A percentile compares a stretch with the other conserved stretches of the same genome.
Conservation (phyloP, 495 filamentous ascomycete species). For the Trichoderma parareesei region DNA sequence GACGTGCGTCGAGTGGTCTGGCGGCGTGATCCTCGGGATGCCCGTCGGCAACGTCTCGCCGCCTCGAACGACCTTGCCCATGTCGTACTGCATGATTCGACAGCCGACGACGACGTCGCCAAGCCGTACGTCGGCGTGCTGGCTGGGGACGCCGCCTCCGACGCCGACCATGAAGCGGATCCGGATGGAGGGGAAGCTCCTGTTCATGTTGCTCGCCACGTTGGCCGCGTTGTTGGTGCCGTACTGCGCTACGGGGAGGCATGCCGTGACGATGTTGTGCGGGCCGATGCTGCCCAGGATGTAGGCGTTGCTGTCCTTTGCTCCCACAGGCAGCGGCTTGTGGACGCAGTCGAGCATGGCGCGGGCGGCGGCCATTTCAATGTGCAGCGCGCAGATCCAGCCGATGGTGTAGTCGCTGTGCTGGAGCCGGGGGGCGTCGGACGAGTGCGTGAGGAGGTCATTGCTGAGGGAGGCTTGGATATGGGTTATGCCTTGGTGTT, state of each 20-base stretch:
- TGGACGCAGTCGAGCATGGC: neutral
- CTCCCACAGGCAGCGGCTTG: no score
- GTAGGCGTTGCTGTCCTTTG: no score
- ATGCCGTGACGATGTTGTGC: no score
- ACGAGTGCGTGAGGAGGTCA: no score
- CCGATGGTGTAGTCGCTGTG: neutral
- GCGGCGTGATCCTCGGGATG: neutral
- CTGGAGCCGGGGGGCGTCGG: neutral
- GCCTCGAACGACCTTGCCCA: neutral
- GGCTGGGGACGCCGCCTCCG: conserved; percentile 16
- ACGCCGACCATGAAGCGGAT: conserved; percentile 18
- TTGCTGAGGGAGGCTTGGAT: no score
- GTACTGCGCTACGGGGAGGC: neutral
- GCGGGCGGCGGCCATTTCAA: neutral
- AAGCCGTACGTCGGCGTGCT: conserved; percentile 23
- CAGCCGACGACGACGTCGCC: conserved; percentile 30
- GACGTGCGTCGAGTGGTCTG: neutral
- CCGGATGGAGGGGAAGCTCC: conserved; percentile 14
- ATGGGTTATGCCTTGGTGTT: no score
- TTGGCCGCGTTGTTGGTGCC: conserved; percentile 25
- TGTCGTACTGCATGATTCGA: conserved; percentile 1
- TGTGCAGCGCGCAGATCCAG: conserved; percentile 3
- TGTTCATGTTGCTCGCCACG: conserved; percentile 19
- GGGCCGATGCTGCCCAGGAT: no score
- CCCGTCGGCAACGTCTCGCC: neutral